Evolutionary conservation across 2,329 filamentous ascomycete genomes (phyloP), one percentile per base, ranked within the genome.

Genomic region (Neofusicoccum kwambonambiense): DNA sequence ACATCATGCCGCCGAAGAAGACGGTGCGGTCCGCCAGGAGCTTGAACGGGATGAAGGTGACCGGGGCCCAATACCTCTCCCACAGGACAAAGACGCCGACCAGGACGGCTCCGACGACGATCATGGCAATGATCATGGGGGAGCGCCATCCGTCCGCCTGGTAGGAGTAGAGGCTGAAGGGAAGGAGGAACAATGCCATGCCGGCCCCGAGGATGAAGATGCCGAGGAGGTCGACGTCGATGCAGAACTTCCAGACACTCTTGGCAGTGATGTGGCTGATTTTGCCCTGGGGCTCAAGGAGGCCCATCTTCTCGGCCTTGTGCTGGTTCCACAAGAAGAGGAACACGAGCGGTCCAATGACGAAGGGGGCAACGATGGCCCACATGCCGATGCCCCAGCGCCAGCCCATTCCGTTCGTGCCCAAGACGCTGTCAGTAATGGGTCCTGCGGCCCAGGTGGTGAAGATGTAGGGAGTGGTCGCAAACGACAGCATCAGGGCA

Each of bases 381-480:
- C 89, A 90, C 69, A 84, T 81, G 22, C 88, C 89, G 70, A 88
- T 91, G 1, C 82, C 87, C 89, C 89, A 92, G 50, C 85, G 82
- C 83, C 86, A 90, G 6, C 83, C 79, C 2, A 84, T 80, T 0
- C 81, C 76, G 39, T 19, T 19, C 1, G 15, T 19, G 35, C 87
- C 78, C 52, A 88, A 82, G 1, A 80, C 80, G 15, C 68, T 62
- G 1, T 69, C 58, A 34, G 74, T 70, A 1, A 72, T 71, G 31
- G 69, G 70, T 3, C 72, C 72, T 50, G 70, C 73, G 5, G 74
- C 60, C 72, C 72, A 76, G 19, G 69, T 72, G 11, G 72, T 75
- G 65, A 74, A 71, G 64, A 76, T 69, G 70, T 71, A 75, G 4
- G 74, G 73, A 1, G 72, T 74, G 0, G 71, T 68, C 8, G 69